Base-by-base conservation (phyloP, 352 stramenopile species). In the Pythium diclinum region DNA sequence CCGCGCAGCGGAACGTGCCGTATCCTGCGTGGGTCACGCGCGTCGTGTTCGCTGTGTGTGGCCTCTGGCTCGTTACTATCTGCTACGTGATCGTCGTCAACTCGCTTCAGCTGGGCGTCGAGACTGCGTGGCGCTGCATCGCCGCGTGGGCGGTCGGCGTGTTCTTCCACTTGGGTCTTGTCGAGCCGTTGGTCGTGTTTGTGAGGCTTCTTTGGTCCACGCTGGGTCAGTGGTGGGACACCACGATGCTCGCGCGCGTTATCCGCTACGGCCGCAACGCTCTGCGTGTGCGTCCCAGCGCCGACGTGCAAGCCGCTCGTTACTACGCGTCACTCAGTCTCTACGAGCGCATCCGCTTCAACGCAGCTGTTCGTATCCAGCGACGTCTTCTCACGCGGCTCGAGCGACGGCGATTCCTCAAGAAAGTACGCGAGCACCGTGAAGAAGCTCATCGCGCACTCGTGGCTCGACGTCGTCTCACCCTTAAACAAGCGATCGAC, bases 271-370 rank as follows among this genome's bases (percentile, higher is more conserved):
- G 82, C 0, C 81, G 81, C 5, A 64, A 60, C 36, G 71, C 67
- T 7, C 53, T 93, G 38, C 77, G 83, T 0, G 84, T 93, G 48
- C 64, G 75, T 32, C 67, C 76, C 0, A 73, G 76, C 16, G 69
- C 69, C 0, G 69, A 71, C 1, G 73, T 56, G 0, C 51, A 69
- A 0, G 64, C 63, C 2, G 69, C 71, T 17, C 59, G 71, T 3
- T 73, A 77, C 51, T 83, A 79, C 38, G 75, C 75, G 19, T 87
- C 78, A 6, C 66, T 89, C 40, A 83, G 74, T 48, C 71, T 90
- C 44, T 92, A 90, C 68, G 79, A 89, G 48, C 78, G 76, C 38
- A 85, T 92, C 23, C 81, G 84, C 0, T 88, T 78, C 63, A 85
- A 83, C 53, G 80, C 81, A 5, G 77, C 84, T 0, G 79, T 89